phyloP scores from a whole-genome alignment of 2,329 filamentous ascomycete genomes.

The Ceratocystiopsis brevicomis region DNA sequence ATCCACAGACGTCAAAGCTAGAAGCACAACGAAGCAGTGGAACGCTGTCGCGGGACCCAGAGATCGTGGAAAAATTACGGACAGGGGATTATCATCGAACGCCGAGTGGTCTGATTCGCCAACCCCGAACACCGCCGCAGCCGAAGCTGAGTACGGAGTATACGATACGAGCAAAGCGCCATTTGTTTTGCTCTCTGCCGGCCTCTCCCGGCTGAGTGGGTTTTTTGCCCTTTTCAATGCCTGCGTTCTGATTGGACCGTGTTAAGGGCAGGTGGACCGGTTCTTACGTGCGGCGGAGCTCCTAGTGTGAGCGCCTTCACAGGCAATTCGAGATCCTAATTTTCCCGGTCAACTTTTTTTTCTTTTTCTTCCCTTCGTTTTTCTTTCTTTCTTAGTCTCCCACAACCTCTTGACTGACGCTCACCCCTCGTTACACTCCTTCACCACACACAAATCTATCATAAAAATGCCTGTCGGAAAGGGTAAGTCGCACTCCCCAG shows the following conservation, averaged over 20 bases:
- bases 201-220: conserved; percentile 8
- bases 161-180: background rate
- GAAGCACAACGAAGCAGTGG: too few species aligned
- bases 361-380: background rate
- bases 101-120: too few species aligned
- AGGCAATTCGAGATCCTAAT: background rate
- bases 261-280: conserved; percentile 4
- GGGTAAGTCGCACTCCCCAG: conserved; percentile 19
- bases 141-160: background rate
- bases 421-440: conserved; percentile 2
- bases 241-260: background rate
- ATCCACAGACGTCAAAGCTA: too few species aligned
- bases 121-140: too few species aligned
- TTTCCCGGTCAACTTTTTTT: conserved; percentile 1
- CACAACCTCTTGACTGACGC: background rate
- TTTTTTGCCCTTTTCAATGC: background rate
- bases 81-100: too few species aligned
- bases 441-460: conserved; percentile 9
- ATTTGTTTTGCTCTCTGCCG: conserved; percentile 4
- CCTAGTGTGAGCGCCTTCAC: background rate
- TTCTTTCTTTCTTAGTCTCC: background rate
- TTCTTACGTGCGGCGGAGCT: background rate
- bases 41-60: too few species aligned
- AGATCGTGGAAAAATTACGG: too few species aligned
- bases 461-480: conserved; percentile 24